Base-by-base conservation (phyloP, 768 basidiomycete species). In the Pleurotus platypus region DNA sequence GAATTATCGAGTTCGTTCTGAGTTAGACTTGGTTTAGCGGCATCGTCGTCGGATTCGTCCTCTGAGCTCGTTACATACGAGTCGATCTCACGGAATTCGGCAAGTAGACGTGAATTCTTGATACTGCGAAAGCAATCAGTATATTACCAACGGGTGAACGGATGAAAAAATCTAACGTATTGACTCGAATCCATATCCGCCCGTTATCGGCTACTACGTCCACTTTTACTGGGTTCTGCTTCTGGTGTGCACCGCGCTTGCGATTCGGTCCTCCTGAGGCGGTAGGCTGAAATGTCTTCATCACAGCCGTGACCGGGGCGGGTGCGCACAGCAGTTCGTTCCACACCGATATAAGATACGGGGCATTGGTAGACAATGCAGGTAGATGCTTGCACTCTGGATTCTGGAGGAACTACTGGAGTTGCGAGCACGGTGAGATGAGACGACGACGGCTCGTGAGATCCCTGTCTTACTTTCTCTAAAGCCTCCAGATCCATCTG, bases 41-140 rank as follows among this genome's bases (percentile, higher is more conserved):
- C 56, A n/a, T 78, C 75, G 37, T 80, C 76, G 16, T 72, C 69
- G 5, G 81, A 81, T 15, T 85, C 85, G 4, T 76, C 74, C 2
- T 78, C 78, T 5, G 78, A 78, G 60, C 83, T 82, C 1, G 86
- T 87, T 13, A 87, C 64, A 67, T 92, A 92, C 1, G 89, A 90
- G 61, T 94, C 93, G 30, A 90, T 80, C 70, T 94, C 92, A 37
- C 85, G 80, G 60, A 96, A 89, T 66, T 96, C 93, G 30, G 87
- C 80, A 4, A 89, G 70, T 26, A 96, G 74, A 1, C 90, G 84
- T 3, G 84, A 76, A 59, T 90, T 90, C 64, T 89, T 94, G 8
- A 88, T 82, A 8, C 92, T 94, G 62, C 0, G 15, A 24, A 55
- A 27, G 5, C 11, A 49, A 37, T 49, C 26, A 12, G 24, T 15